Percentiles rank a stretch among this genome's conserved stretches.
Conservation (phyloP, 192 early-diverging fungal species). For the Coemansia reversa region DNA sequence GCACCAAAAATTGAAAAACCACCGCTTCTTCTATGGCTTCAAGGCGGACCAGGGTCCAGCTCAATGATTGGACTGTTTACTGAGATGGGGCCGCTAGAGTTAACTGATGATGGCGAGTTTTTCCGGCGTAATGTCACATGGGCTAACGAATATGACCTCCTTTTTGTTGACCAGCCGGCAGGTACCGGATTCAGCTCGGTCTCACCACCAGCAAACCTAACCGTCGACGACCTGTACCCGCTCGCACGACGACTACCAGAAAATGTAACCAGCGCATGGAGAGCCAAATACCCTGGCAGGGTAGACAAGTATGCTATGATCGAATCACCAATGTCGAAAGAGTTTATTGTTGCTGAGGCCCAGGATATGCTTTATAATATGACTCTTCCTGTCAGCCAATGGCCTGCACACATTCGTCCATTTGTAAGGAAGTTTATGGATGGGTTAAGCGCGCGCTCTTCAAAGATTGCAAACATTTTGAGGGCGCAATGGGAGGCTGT, state of each 20-base stretch:
- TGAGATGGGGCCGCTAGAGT: conserved; percentile 71
- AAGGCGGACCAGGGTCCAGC: conserved; percentile 80
- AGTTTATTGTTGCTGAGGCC: conserved; percentile 27
- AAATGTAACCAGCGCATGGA: conserved; percentile 21
- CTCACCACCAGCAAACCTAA: conserved; percentile 28
- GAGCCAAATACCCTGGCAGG: conserved; percentile 28
- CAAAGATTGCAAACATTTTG: conserved; percentile 2
- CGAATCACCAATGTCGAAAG: conserved; percentile 32
- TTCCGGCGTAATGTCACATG: conserved; percentile 58
- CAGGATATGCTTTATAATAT: conserved; percentile 20
- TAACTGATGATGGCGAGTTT: conserved; percentile 61
- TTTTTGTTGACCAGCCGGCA: conserved; percentile 81
- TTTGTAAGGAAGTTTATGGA: conserved; percentile 24
- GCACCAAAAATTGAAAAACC: conserved; percentile 58
- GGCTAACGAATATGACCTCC: conserved; percentile 69
- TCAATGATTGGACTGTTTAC: conserved; percentile 79
- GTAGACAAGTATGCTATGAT: conserved; percentile 29
- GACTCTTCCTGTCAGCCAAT: conserved; percentile 13
- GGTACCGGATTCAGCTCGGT: conserved; percentile 68
- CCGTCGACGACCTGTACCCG: conserved; percentile 46
- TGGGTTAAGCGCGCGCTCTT: conserved; percentile 15
- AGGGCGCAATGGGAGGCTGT: neutral
- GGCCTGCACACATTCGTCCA: conserved; percentile 24
- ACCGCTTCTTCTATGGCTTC: conserved; percentile 75
- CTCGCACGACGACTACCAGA: conserved; percentile 28